These are phyloP conservation scores for Geotrichum ghanense DNA, from an alignment of 805 yeast genomes.

Conservation along the genomic window DNA sequence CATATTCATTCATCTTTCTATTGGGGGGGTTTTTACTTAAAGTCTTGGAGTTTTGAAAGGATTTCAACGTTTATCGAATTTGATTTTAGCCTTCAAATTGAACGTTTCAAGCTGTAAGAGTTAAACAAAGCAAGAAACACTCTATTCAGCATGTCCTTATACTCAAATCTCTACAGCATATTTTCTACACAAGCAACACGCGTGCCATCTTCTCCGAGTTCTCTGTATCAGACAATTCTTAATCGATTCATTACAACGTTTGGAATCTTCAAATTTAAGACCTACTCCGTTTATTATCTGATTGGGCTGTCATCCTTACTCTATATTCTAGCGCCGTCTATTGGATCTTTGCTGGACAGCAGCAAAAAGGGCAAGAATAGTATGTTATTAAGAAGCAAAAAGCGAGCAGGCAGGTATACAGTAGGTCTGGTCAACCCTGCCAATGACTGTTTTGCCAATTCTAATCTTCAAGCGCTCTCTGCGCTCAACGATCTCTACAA, in stretches of 20 bases:
- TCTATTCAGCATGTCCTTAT: neutral
- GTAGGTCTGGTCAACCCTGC: constrained; percentile 75
- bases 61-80: too few species aligned
- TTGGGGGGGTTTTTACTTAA: too few species aligned
- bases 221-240: neutral
- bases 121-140: neutral
- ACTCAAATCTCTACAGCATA: neutral
- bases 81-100: too few species aligned
- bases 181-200: too few species aligned
- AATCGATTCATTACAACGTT: neutral
- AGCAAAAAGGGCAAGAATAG: neutral
- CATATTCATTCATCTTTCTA: too few species aligned
- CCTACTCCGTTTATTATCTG: neutral
- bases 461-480: constrained; percentile 57
- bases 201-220: too few species aligned
- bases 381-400: constrained; percentile 18
- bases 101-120: too few species aligned
- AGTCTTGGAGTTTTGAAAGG: too few species aligned
- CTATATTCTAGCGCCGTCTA: neutral
- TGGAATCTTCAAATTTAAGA: neutral
- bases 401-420: constrained; percentile 34
- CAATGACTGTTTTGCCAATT: constrained; percentile 89
- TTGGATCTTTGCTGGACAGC: neutral
- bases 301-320: neutral
- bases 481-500: constrained; percentile 15